These are phyloP conservation scores for Mariannaea elegans DNA, from an alignment of 2,329 filamentous ascomycete genomes.

Conservation along the genomic window DNA sequence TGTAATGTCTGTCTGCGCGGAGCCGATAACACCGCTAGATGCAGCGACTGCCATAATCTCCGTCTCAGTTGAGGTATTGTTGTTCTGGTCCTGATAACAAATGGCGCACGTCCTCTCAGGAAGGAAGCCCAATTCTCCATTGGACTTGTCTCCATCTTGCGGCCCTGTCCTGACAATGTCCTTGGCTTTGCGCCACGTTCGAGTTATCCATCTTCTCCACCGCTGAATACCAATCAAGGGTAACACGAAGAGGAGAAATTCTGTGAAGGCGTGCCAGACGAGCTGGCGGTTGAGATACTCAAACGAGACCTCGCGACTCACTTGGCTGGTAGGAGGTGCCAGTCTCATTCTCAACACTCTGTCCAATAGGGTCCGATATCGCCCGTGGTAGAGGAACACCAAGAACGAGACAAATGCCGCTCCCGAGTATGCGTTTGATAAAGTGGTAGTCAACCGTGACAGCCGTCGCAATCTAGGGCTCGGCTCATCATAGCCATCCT, in stretches of 20 bases:
- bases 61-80: conserved; percentile 73
- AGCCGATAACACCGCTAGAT: conserved; percentile 83
- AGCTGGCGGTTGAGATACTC: conserved; percentile 97
- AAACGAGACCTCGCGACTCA: conserved; percentile 92
- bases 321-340: conserved; percentile 83
- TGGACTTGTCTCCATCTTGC: conserved; percentile 60
- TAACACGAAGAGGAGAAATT: conserved; percentile 97
- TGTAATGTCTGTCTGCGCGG: conserved; percentile 90
- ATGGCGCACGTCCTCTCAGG: conserved; percentile 96
- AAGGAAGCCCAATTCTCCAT: conserved; percentile 83
- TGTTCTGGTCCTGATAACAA: conserved; percentile 94
- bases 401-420: conserved; percentile 88
- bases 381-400: conserved; percentile 88
- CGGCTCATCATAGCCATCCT: conserved; percentile 76
- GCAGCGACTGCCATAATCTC: conserved; percentile 77
- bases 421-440: conserved; percentile 80
- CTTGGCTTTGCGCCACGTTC: conserved; percentile 85
- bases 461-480: conserved; percentile 63
- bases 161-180: conserved; percentile 63
- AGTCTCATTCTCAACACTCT: conserved; percentile 84
- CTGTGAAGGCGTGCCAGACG: conserved; percentile 99
- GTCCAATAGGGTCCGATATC: conserved; percentile 91
- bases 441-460: conserved; percentile 72
- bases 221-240: conserved; percentile 93
- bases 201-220: conserved; percentile 89